Conservation (phyloP, 2,329 filamentous ascomycete genomes). For the Penicillium thymicola region DNA sequence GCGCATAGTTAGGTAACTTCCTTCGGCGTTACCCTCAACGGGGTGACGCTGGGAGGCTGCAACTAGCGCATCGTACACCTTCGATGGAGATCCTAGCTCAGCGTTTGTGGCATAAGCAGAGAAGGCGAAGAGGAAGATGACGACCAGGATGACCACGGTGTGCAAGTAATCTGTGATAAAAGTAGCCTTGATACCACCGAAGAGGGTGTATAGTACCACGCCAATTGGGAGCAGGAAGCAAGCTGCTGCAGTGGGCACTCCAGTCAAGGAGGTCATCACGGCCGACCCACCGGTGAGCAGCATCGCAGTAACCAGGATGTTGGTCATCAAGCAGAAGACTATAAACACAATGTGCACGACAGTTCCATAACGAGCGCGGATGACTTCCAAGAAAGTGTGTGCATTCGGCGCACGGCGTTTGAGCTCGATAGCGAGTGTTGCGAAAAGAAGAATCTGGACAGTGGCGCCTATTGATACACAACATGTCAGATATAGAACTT, state of each 20-base stretch:
- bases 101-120: conserved; percentile 74
- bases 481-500: conserved; percentile 55
- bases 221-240: conserved; percentile 80
- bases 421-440: conserved; percentile 83
- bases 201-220: conserved; percentile 74
- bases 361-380: conserved; percentile 74
- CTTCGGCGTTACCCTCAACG: conserved; percentile 73
- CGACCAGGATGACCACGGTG: conserved; percentile 69
- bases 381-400: conserved; percentile 79
- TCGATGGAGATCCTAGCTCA: conserved; percentile 68
- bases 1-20: conserved; percentile 83
- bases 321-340: conserved; percentile 77
- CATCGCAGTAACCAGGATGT: conserved; percentile 86
- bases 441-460: conserved; percentile 84
- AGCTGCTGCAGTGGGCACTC: conserved; percentile 73
- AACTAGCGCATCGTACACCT: conserved; percentile 74
- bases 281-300: conserved; percentile 78
- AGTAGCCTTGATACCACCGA: conserved; percentile 77
- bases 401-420: conserved; percentile 85
- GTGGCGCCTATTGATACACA: conserved; percentile 55
- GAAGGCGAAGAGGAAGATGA: conserved; percentile 82
- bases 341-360: conserved; percentile 74
- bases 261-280: conserved; percentile 68
- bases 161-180: conserved; percentile 85
- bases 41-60: conserved; percentile 67